phyloP scores from a whole-genome alignment of 108 stramenopile genomes.

The Cafeteria roenbergensis region DNA sequence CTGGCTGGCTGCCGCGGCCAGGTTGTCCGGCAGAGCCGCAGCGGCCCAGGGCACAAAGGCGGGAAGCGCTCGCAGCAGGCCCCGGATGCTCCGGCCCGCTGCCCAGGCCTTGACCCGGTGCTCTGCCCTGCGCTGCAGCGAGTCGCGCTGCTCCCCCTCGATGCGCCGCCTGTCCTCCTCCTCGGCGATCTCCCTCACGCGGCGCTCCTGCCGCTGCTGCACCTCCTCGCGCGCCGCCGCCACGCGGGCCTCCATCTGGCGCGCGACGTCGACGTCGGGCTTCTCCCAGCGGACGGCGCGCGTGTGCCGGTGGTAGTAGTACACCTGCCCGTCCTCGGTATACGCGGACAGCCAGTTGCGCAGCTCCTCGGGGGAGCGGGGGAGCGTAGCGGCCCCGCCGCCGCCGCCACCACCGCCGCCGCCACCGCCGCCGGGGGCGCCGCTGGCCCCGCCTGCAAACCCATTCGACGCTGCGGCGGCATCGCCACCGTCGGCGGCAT shows the following conservation, averaged over 20 bases:
- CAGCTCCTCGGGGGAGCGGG: not conserved
- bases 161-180: not conserved
- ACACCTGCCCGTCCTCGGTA: conserved; percentile 2
- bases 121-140: no score
- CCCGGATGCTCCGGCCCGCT: not conserved
- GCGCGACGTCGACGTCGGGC: not conserved
- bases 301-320: conserved; percentile 6
- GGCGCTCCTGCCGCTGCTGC: not conserved
- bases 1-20: not conserved
- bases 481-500: no score
- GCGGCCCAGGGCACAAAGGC: not conserved
- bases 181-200: not conserved
- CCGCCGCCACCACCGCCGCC: no score
- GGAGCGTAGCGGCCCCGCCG: no score
- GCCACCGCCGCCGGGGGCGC: no score
- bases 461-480: no score
- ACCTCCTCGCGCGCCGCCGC: not conserved
- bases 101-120: not conserved
- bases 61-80: not conserved
- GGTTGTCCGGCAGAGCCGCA: not conserved
- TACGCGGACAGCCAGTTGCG: not conserved
- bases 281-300: conserved; percentile 1
- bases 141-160: not conserved
- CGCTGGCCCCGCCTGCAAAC: no score
- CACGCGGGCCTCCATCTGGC: not conserved